These are phyloP conservation scores for Citeromyces nyonsensis DNA, from an alignment of 805 yeast genomes.

Conservation along the genomic window DNA sequence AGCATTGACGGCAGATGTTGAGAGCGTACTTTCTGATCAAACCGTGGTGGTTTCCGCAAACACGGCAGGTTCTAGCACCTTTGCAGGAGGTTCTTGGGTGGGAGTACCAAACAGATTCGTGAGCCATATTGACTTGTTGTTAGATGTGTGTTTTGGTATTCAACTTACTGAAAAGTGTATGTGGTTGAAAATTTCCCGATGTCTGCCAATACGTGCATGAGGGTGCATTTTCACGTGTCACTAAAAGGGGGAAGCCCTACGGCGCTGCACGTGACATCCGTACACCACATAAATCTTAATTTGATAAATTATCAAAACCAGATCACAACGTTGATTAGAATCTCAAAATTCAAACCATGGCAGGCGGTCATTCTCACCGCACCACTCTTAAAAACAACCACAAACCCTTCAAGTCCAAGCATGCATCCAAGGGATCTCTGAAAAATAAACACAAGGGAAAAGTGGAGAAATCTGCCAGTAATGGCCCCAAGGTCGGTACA, in stretches of 20 bases:
- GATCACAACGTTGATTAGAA: too few species aligned
- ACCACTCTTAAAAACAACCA: conserved; percentile 72
- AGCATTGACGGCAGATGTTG: conserved; percentile 99
- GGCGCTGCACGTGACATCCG: conserved; percentile 1
- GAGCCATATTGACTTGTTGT: conserved; percentile 71
- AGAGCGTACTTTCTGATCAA: conserved; percentile 99
- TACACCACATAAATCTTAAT: not conserved
- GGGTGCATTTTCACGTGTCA: not conserved
- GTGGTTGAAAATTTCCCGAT: not conserved
- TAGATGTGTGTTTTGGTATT: not conserved
- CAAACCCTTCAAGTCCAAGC: conserved; percentile 84
- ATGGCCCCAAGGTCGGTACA: conserved; percentile 6
- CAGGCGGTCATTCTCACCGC: conserved; percentile 65
- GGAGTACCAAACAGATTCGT: conserved; percentile 99
- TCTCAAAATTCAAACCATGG: conserved; percentile 37
- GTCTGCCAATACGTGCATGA: not conserved
- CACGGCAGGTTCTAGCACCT: conserved; percentile 99
- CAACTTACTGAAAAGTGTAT: not conserved
- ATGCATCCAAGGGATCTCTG: conserved; percentile 76
- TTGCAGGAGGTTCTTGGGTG: conserved; percentile 99
- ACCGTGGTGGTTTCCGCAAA: conserved; percentile 97
- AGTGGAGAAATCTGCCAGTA: conserved; percentile 46
- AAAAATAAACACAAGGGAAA: conserved; percentile 77
- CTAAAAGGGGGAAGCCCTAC: not conserved
- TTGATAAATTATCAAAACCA: too few species aligned